phyloP scores from a whole-genome alignment of 371 early-diverging fungal genomes.

The Fennellomyces sp. region DNA sequence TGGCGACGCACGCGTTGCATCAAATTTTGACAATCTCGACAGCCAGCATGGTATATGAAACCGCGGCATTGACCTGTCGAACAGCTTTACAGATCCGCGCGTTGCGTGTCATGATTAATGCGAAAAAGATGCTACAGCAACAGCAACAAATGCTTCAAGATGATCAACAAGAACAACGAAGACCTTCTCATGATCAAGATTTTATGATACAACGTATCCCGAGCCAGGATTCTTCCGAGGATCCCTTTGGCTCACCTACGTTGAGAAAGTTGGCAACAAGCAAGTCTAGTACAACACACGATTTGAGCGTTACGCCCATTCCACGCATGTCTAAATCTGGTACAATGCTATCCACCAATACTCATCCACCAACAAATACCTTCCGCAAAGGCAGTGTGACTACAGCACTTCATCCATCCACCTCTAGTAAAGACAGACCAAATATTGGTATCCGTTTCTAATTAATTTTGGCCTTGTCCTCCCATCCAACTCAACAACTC shows the following conservation, averaged over 20 bases:
- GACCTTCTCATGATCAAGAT: background rate
- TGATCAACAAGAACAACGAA: background rate
- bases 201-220: background rate
- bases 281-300: conserved; percentile 16
- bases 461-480: too few relatives aligned
- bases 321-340: conserved; percentile 24
- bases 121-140: conserved; percentile 63
- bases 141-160: conserved; percentile 52
- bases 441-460: too few relatives aligned
- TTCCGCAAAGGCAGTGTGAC: too few relatives aligned
- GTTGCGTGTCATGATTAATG: conserved; percentile 63
- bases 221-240: background rate
- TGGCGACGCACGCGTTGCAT: conserved; percentile 70
- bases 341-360: conserved; percentile 7
- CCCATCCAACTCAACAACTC: too few relatives aligned
- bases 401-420: too few relatives aligned
- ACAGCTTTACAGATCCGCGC: conserved; percentile 68
- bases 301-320: conserved; percentile 1
- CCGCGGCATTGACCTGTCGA: conserved; percentile 60
- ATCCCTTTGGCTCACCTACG: background rate
- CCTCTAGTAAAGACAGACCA: too few relatives aligned
- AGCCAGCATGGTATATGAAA: conserved; percentile 72
- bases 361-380: too few relatives aligned
- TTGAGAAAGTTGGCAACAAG: conserved; percentile 11
- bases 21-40: conserved; percentile 66